phyloP scores from a whole-genome alignment of 139 green algal genomes.

The Asterochloris erici region DNA sequence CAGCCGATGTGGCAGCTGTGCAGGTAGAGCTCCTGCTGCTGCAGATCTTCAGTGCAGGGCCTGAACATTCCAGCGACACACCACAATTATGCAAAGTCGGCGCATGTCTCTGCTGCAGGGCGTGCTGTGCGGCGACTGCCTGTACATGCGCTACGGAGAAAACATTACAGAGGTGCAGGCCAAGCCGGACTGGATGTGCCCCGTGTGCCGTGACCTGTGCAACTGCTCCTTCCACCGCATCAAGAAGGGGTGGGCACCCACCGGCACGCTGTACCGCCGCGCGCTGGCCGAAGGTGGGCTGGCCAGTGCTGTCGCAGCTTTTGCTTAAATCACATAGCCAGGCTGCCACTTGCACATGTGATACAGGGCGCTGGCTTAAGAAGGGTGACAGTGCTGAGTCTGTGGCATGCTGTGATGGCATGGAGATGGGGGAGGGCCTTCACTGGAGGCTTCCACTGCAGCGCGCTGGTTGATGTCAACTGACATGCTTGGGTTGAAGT shows the following conservation, averaged over 20 bases:
- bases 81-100: not conserved
- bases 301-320: not conserved
- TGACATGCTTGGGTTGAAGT: too few species aligned
- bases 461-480: too few species aligned
- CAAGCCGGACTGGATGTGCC: constrained; percentile 62
- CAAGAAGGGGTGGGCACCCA: constrained; percentile 56
- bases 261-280: constrained; percentile 53
- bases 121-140: constrained; percentile 76
- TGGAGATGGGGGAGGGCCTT: too few species aligned
- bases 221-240: constrained; percentile 75
- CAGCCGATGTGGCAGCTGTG: too few species aligned
- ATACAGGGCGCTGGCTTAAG: too few species aligned
- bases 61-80: not conserved
- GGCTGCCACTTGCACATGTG: not conserved
- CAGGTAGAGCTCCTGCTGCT: not conserved
- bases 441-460: too few species aligned
- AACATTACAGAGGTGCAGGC: constrained; percentile 24
- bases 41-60: not conserved
- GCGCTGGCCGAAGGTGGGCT: constrained; percentile 37
- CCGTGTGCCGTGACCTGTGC: constrained; percentile 72
- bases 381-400: not conserved
- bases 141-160: constrained; percentile 69
- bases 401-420: not conserved
- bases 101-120: constrained; percentile 34
- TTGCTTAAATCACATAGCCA: not conserved